Conservation (phyloP, 1,139 yeast genomes). For the Magnusiomyces ingens region DNA sequence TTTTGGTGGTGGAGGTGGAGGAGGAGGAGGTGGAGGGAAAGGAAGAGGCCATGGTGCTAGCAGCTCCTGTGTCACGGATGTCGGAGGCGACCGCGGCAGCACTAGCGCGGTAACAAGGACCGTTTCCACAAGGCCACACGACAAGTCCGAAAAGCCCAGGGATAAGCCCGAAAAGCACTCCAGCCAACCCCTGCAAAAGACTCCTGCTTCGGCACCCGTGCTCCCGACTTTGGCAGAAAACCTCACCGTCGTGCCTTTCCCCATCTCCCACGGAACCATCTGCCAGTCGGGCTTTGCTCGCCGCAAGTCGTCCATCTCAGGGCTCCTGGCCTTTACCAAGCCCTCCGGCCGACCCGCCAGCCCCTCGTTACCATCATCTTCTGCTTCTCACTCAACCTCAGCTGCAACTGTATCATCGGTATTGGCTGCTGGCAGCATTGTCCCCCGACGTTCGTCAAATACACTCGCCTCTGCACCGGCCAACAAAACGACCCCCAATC, state of each 20-base stretch:
- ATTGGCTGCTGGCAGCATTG: background rate
- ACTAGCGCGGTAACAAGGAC: background rate
- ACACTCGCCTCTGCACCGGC: background rate
- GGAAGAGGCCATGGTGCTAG: background rate
- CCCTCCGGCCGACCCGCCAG: background rate
- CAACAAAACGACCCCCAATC: background rate
- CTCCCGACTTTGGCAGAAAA: conserved; percentile 12
- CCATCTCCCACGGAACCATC: conserved; percentile 14
- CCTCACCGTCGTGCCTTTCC: conserved; percentile 13
- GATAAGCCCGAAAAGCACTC: no score
- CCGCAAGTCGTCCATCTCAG: conserved; percentile 11
- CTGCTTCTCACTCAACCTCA: background rate
- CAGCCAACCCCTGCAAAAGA: no score
- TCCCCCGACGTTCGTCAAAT: background rate
- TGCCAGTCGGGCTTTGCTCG: conserved; percentile 9
- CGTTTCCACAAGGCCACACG: background rate
- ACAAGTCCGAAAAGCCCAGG: background rate
- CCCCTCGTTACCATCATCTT: background rate
- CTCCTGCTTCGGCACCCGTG: no score
- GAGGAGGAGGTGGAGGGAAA: no score
- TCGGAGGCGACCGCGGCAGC: no score
- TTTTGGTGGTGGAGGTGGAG: no score
- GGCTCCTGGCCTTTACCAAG: background rate
- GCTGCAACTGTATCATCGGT: background rate
- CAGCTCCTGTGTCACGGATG: background rate